Evolutionary conservation across 768 basidiomycete genomes (phyloP), one percentile per base, ranked within the genome.

Genomic region (Boletus edulis): DNA sequence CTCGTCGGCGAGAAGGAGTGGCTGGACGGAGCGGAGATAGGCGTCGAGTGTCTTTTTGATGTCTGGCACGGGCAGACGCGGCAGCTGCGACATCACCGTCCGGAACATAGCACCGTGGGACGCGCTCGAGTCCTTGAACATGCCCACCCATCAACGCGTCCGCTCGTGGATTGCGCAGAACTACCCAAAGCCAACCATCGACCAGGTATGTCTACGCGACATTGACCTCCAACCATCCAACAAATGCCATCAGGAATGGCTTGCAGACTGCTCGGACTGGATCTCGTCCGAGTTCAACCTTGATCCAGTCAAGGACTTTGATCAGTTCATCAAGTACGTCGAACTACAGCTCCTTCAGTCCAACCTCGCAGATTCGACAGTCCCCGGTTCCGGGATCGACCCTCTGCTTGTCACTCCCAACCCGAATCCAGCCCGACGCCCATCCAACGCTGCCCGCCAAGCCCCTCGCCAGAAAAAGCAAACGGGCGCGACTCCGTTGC

Each of bases 11-110:
- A 82, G 80, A 9, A 97, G 72, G 42, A 97, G 75, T 0, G 95
- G 95, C 49, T 85, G 78, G 2, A 98, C 70, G 17, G 90, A 89
- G 51, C 80, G 79, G 18, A 95, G 72, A 67, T 97, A 98, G 52
- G 78, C 81, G 60, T 88, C 80, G 37, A 98, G 75, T 0, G 91
- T 89, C 62, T 83, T 78, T 32, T 79, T 78, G 2, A 98, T 79
- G 55, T 86, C 80, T 17, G 94, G 94, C 4, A 97, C 81, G 1
- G 95, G 95, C 11, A 97, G 77, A 52, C 91, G 84, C 12, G 87
- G 87, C 34, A 91, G 67, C 22, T 55, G 55, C 14, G 56, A 62
- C 65, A 65, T 65, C 47, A 6, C 50, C 18, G 57, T 54, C 57
- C 63, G 57, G 34, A 49, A n/a, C 66, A 62, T 67, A 39, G 42